Evolutionary conservation across 2,329 filamentous ascomycete species (phyloP), one percentile per base, ranked within the genome.

Genomic region (Ciborinia camelliae): DNA sequence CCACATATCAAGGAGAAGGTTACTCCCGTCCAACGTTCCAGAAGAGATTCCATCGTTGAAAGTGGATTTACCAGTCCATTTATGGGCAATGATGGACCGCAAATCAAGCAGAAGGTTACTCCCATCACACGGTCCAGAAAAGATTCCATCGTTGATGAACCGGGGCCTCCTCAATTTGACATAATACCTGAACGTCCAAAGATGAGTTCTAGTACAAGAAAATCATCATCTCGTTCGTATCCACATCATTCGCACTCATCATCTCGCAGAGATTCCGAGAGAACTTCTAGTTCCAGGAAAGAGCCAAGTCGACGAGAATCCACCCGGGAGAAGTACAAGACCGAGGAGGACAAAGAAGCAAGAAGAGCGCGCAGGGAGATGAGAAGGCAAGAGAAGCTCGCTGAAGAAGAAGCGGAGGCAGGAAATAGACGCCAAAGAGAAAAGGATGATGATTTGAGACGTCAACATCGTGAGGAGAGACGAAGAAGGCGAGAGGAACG

Each of bases 61-160:
- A 73, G 71, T 63, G 67, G 71, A 5, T 71, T 73, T 12, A 72
- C 69, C 51, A 68, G 63, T 10, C 67, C 69, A 15, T 71, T 73
- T 41, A 66, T 74, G 41, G 66, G 64, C 7, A 68, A 61, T 14
- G 60, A 68, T 20, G 68, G 68, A 35, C 66, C 71, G 18, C 72
- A 73, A 61, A 64, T 68, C 54, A 71, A 70, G 47, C 66, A 69
- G 20, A 70, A 70, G 50, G 57, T 62, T 18, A 45, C 52, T 14
- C 23, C 57, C 18, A 26, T 48, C 32, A 50, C 48, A 20, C 35
- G 62, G 10, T 30, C 52, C 23, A 58, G 53, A 51, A 47, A 30
- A 20, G 45, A 59, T 35, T 59, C 39, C 14, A 53, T 53, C 3
- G 55, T 48, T 28, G 58, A 61, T 32, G 62, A 63, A 14, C 18